Conservation (phyloP, 768 basidiomycete species). For the Auriscalpium orientale region DNA sequence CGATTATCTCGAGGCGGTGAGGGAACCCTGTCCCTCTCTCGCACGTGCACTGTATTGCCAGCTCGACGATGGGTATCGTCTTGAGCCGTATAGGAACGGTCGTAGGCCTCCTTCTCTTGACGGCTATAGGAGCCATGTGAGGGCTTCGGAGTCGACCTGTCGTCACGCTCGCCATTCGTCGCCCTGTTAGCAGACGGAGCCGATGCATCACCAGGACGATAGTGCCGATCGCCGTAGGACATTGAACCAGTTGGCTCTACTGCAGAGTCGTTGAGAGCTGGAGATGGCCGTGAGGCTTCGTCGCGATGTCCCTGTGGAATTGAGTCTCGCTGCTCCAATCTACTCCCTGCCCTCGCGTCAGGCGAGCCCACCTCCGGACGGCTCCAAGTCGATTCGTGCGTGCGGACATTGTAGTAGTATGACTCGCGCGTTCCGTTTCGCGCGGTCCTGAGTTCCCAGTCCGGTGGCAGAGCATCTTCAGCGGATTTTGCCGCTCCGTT, state of each 20-base stretch:
- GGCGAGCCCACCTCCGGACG: slow-evolving; percentile 3
- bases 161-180: background rate
- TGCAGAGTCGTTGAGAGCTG: background rate
- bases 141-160: background rate
- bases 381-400: slow-evolving; percentile 13
- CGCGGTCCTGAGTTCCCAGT: slow-evolving; percentile 8
- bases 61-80: background rate
- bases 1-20: slow-evolving; percentile 10
- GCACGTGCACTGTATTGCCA: background rate
- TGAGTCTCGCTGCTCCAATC: slow-evolving; percentile 6
- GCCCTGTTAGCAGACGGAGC: background rate
- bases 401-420: slow-evolving; percentile 1
- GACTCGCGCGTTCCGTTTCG: slow-evolving; percentile 2
- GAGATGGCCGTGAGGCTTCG: background rate
- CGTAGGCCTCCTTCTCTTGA: background rate
- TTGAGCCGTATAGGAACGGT: background rate
- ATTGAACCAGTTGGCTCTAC: background rate
- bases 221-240: background rate
- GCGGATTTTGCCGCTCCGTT: slow-evolving; percentile 6
- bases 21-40: slow-evolving; percentile 4
- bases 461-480: slow-evolving; percentile 5
- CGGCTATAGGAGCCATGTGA: background rate
- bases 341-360: slow-evolving; percentile 3
- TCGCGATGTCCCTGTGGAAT: slow-evolving; percentile 2
- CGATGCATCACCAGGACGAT: background rate